Percentiles rank a stretch among this genome's conserved stretches.
Conservation (phyloP, 371 early-diverging fungal species). For the Amoeboaphelidium occidentale region DNA sequence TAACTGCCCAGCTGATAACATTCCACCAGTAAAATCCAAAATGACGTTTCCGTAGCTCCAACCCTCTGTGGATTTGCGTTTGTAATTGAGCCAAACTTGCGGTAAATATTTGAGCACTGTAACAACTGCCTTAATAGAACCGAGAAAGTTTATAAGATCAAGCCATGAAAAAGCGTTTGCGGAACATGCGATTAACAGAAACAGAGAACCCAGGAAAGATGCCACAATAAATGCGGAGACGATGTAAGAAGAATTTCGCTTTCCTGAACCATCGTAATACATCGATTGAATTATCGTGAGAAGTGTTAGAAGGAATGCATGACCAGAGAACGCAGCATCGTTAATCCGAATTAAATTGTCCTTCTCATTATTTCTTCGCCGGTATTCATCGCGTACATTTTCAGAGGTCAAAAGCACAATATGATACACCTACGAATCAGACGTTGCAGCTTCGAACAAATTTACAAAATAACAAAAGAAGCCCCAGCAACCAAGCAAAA, state of each 20-base stretch:
- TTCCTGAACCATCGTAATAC: neutral
- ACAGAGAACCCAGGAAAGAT: constrained; percentile 14
- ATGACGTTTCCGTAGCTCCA: constrained; percentile 80
- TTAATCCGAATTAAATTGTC: constrained; percentile 50
- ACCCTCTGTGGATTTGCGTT: constrained; percentile 55
- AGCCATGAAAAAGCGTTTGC: constrained; percentile 20
- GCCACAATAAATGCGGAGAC: constrained; percentile 13
- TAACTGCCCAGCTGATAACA: constrained; percentile 47
- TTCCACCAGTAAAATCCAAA: constrained; percentile 70
- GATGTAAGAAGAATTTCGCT: constrained; percentile 14
- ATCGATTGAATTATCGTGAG: constrained; percentile 42
- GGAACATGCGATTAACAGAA: constrained; percentile 10
- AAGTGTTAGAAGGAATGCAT: constrained; percentile 41
- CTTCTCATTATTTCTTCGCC: constrained; percentile 31
- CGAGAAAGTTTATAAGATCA: constrained; percentile 43
- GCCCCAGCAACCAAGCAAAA: no score
- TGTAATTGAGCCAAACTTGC: constrained; percentile 51
- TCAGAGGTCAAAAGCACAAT: no score
- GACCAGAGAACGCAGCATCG: constrained; percentile 65
- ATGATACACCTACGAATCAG: no score
- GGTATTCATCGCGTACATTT: no score
- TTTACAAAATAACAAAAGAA: no score
- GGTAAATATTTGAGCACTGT: constrained; percentile 70
- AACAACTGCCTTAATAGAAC: constrained; percentile 46
- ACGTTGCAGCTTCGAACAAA: no score